phyloP scores from a whole-genome alignment of 805 yeast genomes.

The Millerago galiae region DNA sequence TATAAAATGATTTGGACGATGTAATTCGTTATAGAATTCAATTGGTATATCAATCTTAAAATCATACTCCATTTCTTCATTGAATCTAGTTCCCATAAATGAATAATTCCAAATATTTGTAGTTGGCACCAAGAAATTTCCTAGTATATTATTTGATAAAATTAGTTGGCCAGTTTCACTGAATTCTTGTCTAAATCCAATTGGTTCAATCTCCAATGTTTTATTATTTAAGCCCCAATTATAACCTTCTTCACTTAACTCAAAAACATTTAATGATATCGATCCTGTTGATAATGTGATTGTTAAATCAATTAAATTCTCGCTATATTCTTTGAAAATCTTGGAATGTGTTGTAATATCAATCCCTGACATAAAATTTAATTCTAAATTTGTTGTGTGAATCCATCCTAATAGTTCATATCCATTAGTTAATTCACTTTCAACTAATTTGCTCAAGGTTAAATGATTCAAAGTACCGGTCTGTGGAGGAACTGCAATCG shows the following conservation, averaged over 20 bases:
- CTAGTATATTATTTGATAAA: conserved; percentile 68
- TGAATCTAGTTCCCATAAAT: conserved; percentile 83
- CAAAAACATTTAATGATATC: conserved; percentile 64
- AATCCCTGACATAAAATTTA: conserved; percentile 54
- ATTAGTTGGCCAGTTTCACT: conserved; percentile 61
- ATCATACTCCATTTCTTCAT: conserved; percentile 48
- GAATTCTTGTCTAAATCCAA: conserved; percentile 58
- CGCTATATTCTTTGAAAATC: conserved; percentile 28
- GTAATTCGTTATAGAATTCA: conserved; percentile 77
- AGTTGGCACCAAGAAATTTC: conserved; percentile 82
- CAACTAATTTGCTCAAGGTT: conserved; percentile 29
- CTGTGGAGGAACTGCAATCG: conserved; percentile 82
- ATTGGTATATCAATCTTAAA: conserved; percentile 75
- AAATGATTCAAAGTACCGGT: conserved; percentile 65
- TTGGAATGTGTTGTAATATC: conserved; percentile 59
- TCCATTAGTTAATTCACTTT: conserved; percentile 49
- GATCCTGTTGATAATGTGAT: conserved; percentile 82
- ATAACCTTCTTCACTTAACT: conserved; percentile 56
- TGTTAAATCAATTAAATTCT: conserved; percentile 47
- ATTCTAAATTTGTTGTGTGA: conserved; percentile 76
- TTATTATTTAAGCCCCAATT: conserved; percentile 70
- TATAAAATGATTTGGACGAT: conserved; percentile 83
- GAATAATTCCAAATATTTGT: conserved; percentile 86
- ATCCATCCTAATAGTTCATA: conserved; percentile 88
- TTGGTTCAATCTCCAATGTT: conserved; percentile 49